Base-by-base conservation (phyloP, 192 early-diverging fungal species). In the Gryganskiella cystojenkinii region DNA sequence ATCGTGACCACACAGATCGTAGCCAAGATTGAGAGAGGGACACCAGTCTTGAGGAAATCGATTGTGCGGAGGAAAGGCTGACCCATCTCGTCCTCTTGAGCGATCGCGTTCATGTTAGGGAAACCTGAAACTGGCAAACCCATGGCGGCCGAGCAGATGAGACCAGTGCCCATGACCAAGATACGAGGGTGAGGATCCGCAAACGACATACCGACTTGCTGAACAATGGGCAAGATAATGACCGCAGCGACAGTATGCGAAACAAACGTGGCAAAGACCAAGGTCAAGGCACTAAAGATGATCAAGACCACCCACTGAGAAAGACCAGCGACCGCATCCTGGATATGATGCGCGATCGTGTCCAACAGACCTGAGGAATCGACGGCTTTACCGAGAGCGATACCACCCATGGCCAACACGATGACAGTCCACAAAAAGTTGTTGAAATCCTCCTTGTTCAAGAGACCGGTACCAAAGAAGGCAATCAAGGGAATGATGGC, bases 61-160 rank as follows among this genome's bases (percentile, higher is more conserved):
- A 54, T 66, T 0, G 89, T 87, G 43, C 61, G 56, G 61, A 94
- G 71, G 66, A 88, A 94, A 42, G 89, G 90, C 15, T 79, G 81
- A 25, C 92, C 92, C 45, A 85, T 82, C 6, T 84, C 71, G 60
- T 92, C 90, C 64, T 92, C 91, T 44, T 86, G 67, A 22, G 87
- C 85, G 35, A 92, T 85, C 19, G 91, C 92, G 56, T 88, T 88
- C 90, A 94, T 92, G 70, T 94, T 94, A 10, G 92, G 92, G 79
- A 88, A 94, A 4, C 90, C 89, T 2, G 88, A 90, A n/a, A 94
- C 90, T 6, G 92, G 92, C 0, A 94, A 76, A 43, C 85, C 90
- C 92, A 93, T 93, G 2, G 89, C 92, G 15, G 85, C 88, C 9
- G 88, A 90, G 71, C 82, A 85, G 13, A 81, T 59, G 28, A 87